Conservation (phyloP, 1,284 basidiomycete genomes). For the Volvariella volvacea region DNA sequence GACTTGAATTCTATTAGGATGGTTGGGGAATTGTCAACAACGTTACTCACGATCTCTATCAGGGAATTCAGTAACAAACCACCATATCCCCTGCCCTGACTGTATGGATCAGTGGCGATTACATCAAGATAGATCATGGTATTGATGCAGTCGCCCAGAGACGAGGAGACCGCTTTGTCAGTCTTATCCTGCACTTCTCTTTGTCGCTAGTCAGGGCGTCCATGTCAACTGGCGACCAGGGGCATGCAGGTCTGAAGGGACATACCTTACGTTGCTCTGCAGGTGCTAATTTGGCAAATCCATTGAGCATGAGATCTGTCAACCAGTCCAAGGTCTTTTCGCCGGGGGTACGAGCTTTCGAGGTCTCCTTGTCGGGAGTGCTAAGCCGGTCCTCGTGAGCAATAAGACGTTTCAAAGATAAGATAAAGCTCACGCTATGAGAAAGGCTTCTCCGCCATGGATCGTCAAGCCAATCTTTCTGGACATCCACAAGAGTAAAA, state of each 20-base stretch:
- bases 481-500: conserved; percentile 10
- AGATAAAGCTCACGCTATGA: conserved; percentile 7
- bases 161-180: conserved; percentile 7
- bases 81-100: conserved; percentile 17
- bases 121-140: conserved; percentile 14
- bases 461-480: conserved; percentile 13
- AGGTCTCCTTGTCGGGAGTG: background rate
- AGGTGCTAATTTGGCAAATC: background rate
- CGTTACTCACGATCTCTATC: conserved; percentile 14
- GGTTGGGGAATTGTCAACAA: no score
- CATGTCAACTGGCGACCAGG: no score
- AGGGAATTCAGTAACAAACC: conserved; percentile 14
- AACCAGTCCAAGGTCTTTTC: background rate
- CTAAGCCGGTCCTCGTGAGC: background rate
- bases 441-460: conserved; percentile 10
- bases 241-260: background rate
- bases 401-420: background rate
- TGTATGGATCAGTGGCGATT: conserved; percentile 13
- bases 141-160: conserved; percentile 13
- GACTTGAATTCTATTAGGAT: conserved; percentile 9
- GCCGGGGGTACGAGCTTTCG: background rate
- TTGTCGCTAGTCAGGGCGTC: conserved; percentile 4
- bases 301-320: background rate
- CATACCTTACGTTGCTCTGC: conserved; percentile 6
- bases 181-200: conserved; percentile 12